Base-by-base conservation (phyloP, 2,329 filamentous ascomycete species). In the Fusarium sp. region DNA sequence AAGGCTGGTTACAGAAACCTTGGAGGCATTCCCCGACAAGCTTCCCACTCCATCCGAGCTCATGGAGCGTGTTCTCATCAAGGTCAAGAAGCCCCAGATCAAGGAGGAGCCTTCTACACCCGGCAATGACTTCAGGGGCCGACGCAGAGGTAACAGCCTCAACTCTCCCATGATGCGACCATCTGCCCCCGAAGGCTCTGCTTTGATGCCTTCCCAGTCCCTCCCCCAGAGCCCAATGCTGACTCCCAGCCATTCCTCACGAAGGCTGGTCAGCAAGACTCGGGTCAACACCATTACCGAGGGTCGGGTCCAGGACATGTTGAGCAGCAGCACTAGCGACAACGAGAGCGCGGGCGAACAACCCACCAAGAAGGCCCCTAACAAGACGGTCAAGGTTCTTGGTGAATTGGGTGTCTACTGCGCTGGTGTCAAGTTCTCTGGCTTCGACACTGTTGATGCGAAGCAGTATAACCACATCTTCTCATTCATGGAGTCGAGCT, bases 401-500 rank as follows among this genome's bases (percentile, higher is more conserved):
- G 94, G 93, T 13, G 90, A 91, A 34, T 85, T 99, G 9, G 95
- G 93, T 26, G 91, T 98, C 3, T 89, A 89, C 72, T 88, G 85
- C 70, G 83, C 83, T 7, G 87, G 87, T 1, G 80, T 97, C 75
- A 97, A 96, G 74, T 97, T 95, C 75, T 85, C 86, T 31, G 90
- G 91, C 38, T 97, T 97, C 72, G 87, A 89, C 53, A 85, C 86
- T 11, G 80, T 88, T 0, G 91, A 94, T 60, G 93, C 92, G 68
- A 92, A 92, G 78, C 87, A 87, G 38, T 95, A 88, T 80, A 98
- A 98, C 76, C 95, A 99, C 78, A 91, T 98, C 69, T 93, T 95
- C 76, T 98, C 95, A 0, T 93, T 98, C 78, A 92, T 92, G 74
- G 95, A 99, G 79, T 88, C 89, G 54, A 92, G 89, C 6, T 97